Evolutionary conservation across 2,329 filamentous ascomycete genomes (phyloP), one percentile per base, ranked within the genome.

Genomic region (Acrocalymma vagum): DNA sequence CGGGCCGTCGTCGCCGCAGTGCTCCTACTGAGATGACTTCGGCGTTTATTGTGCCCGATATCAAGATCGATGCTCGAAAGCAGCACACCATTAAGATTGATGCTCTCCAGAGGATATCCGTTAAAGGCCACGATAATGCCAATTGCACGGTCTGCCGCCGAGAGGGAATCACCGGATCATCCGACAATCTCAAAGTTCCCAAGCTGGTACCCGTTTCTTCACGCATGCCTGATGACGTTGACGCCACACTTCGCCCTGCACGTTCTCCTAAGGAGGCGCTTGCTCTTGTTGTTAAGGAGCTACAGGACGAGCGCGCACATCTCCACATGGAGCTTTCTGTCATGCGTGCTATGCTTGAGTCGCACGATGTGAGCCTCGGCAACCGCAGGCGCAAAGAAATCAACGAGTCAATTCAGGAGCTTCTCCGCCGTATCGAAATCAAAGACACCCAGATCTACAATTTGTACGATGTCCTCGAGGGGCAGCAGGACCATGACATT

Each of bases 381-480:
- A 84, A 82, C 51, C 80, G 83, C 22, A 81, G 85, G 55, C 81
- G 88, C 45, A 80, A 84, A 46, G 71, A 73, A 4, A 68, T 91
- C 38, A 79, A 81, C 18, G 76, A 74, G 18, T 80, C 79, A 40
- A 85, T 93, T 23, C 78, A 84, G 46, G 74, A 73, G 15, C 61
- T 90, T 14, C 73, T 87, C 27, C 78, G 78, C 46, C 78, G 81
- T 36, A 81, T 90, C 16, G 86, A 91, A 58, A 78, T 80, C 59
- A 90, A 92, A 70, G 83, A 84, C 17, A 86, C 88, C 47, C 87
- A 92, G 67, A 85, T 95, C 27, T 95, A 95, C 70, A 81, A 83
- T 27, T 76, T 95, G 10, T 89, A 92, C 56, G 90, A 95, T 65
- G 89, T 94, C 1, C 76, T 94, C 1, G 89, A 93, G 68, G 88